phyloP scores from a whole-genome alignment of 140 eudicot genomes.

The Oenanthe javanica region DNA sequence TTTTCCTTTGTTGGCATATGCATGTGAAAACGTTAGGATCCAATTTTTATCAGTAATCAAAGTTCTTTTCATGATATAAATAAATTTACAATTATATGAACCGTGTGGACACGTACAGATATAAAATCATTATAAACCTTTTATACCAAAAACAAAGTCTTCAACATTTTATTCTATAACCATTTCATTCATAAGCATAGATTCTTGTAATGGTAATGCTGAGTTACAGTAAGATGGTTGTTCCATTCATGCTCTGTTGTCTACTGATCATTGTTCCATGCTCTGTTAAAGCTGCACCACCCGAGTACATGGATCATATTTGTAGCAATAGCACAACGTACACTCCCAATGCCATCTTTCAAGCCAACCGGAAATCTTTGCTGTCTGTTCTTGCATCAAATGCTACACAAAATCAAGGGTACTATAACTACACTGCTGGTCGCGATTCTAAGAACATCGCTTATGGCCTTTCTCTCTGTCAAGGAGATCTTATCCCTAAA shows the following conservation, averaged over 20 bases:
- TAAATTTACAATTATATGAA: too few species aligned
- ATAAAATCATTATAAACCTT: too few species aligned
- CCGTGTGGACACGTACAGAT: too few species aligned
- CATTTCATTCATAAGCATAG: not conserved
- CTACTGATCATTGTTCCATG: not conserved
- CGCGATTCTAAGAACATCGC: constrained; percentile 7
- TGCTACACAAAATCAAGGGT: constrained; percentile 2
- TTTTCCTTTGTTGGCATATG: too few species aligned
- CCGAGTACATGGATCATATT: not conserved
- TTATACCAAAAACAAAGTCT: too few species aligned
- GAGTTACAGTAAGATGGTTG: not conserved
- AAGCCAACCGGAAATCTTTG: constrained; percentile 17
- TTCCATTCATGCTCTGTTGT: not conserved
- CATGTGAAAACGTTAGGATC: too few species aligned
- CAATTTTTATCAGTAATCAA: too few species aligned
- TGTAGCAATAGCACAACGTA: constrained; percentile 11
- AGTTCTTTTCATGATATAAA: too few species aligned
- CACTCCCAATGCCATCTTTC: constrained; percentile 14
- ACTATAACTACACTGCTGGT: constrained; percentile 19
- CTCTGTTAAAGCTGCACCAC: not conserved
- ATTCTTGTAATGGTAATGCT: not conserved
- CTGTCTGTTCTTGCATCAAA: constrained; percentile 22
- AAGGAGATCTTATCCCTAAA: constrained; percentile 14
- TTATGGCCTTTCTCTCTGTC: constrained; percentile 32
- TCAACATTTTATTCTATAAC: too few species aligned